A percentile compares a stretch with the other conserved stretches of the same genome.
Evolutionary conservation across 805 yeast species (phyloP).

Genomic region (Metschnikowia kunwiensis): DNA sequence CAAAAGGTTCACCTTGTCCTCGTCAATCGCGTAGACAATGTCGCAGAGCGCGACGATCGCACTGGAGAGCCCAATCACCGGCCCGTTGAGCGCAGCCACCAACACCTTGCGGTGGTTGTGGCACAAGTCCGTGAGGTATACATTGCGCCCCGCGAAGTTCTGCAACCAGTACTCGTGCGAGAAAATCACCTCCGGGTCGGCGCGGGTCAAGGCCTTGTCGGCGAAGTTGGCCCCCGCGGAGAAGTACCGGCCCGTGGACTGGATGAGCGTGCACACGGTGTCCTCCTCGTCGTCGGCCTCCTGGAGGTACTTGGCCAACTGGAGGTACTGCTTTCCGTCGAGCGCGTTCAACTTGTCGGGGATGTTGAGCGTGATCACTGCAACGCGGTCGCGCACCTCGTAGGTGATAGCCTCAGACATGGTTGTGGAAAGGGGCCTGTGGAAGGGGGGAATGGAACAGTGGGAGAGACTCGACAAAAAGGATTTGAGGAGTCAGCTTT

Average conservation of each 20-base stretch:
- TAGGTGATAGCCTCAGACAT: conserved; percentile 28
- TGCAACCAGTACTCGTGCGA: conserved; percentile 47
- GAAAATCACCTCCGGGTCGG: conserved; percentile 28
- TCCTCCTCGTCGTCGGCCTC: conserved; percentile 60
- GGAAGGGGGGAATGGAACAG: neutral
- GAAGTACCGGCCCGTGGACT: conserved; percentile 71
- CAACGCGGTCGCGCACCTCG: conserved; percentile 45
- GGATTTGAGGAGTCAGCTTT: neutral
- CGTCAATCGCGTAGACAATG: conserved; percentile 64
- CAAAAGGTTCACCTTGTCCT: conserved; percentile 53
- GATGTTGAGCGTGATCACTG: conserved; percentile 63
- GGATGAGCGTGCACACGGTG: conserved; percentile 63
- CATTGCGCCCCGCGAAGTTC: conserved; percentile 66
- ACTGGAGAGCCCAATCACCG: conserved; percentile 76
- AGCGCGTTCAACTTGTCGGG: conserved; percentile 67
- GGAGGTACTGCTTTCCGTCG: conserved; percentile 58
- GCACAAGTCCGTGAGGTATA: conserved; percentile 63
- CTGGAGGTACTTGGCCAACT: conserved; percentile 56
- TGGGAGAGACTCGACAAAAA: neutral
- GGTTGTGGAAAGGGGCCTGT: neutral
- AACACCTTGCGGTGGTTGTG: conserved; percentile 69
- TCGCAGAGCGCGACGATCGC: conserved; percentile 76
- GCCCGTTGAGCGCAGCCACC: conserved; percentile 78
- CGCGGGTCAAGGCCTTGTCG: conserved; percentile 30
- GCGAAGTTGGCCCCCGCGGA: conserved; percentile 82